Evolutionary conservation across 352 stramenopile species (phyloP).

Genomic region (Paralagenidium karlingii): DNA sequence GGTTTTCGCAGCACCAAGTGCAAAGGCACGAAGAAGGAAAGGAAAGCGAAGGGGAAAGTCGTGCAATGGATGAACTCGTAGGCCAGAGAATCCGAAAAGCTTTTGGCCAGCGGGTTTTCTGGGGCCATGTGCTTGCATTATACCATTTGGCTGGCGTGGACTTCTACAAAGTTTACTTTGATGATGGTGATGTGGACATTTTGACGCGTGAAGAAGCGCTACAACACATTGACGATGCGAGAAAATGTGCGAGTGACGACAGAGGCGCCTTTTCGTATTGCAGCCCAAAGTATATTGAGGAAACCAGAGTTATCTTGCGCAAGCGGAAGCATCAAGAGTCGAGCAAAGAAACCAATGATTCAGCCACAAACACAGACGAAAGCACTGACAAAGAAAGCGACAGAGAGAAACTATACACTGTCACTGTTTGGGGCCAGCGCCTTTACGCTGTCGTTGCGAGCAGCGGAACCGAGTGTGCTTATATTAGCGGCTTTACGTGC

Average conservation of each 20-base stretch:
- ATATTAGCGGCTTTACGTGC: constrained; percentile 32
- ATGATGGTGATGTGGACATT: constrained; percentile 73
- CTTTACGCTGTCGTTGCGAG: constrained; percentile 59
- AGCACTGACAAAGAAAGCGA: too few species aligned
- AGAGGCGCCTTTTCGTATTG: too few species aligned
- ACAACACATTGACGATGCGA: too few species aligned
- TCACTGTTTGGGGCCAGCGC: constrained; percentile 43
- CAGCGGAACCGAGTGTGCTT: constrained; percentile 24
- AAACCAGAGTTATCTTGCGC: too few species aligned
- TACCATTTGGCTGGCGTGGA: constrained; percentile 32
- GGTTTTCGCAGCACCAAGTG: constrained; percentile 2
- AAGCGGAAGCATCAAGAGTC: too few species aligned
- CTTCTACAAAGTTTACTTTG: constrained; percentile 76
- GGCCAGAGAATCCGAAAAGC: constrained; percentile 44
- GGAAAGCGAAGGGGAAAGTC: constrained; percentile 11
- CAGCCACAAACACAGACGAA: too few species aligned
- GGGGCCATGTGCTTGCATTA: constrained; percentile 38
- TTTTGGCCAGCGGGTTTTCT: constrained; percentile 54
- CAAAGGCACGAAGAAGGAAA: constrained; percentile 7
- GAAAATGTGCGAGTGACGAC: too few species aligned
- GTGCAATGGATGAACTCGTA: constrained; percentile 8
- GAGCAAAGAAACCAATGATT: too few species aligned
- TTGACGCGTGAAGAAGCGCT: constrained; percentile 35
- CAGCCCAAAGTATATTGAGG: too few species aligned
- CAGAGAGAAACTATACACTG: too few species aligned